Evolutionary conservation across 352 stramenopile species (phyloP), one percentile per base, ranked within the genome.

Genomic region (Chrysophaeum taylorii): DNA sequence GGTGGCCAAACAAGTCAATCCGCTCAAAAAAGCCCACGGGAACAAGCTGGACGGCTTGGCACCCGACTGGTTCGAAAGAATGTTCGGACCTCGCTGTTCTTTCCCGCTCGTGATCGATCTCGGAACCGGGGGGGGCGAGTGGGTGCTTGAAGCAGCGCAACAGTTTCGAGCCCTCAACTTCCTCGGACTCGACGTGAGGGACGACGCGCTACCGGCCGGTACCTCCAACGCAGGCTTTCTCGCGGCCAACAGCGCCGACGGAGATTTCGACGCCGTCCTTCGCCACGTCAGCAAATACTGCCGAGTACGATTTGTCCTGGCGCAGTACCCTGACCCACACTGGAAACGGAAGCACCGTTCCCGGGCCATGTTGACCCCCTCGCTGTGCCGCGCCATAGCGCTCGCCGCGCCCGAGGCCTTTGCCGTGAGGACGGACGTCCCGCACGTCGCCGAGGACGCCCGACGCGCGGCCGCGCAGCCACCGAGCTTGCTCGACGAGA

Each of bases 261-360:
- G 52, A 25, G 52, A 63, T 31, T 14, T 63, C 2, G 2, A 12
- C 12, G 27, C 27, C 27, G 27, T 63, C 52, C n/a, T 63, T 15
- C 27, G 5, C 5, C 27, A 7, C 5, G n/a, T n/a, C n/a, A n/a
- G n/a, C n/a, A n/a, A n/a, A n/a, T n/a, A n/a, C n/a, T 35, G 25
- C 27, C 52, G 29, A 15, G 9, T 39, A 12, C 33, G 25, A 7
- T 25, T 41, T 31, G 52, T 63, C 52, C n/a, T 63, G 27, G 25
- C 12, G 27, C 52, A 63, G 52, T 63, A 31, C 52, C 52, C 52
- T 25, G 52, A 63, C 52, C 52, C 52, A 12, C 52, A 63, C 52
- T 63, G n/a, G 25, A 63, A 63, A 23, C 25, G 33, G 27, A 33
- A 4, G 52, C 25, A 63, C 33, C 2, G 7, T 15, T 2, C 15